These are phyloP conservation scores for Grammothele lineata DNA, from an alignment of 768 basidiomycete species.

Conservation along the genomic window DNA sequence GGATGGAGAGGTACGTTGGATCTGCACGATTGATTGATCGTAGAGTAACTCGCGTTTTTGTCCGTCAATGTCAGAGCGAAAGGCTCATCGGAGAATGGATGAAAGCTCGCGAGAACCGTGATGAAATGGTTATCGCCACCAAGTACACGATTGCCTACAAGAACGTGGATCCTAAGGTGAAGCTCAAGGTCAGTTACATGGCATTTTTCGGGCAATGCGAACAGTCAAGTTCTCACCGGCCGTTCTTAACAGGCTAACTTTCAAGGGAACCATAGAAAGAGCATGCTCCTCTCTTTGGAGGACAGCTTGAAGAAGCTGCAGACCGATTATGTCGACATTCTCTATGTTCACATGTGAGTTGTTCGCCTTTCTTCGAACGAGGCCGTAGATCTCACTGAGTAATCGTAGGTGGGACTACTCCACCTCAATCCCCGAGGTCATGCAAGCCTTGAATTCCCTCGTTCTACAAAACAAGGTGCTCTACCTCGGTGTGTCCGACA, in stretches of 20 bases:
- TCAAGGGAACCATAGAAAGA: constrained; percentile 11
- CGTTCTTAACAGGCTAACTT: constrained; percentile 3
- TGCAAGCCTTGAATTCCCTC: constrained; percentile 37
- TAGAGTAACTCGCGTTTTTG: too few species aligned
- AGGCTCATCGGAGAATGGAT: constrained; percentile 38
- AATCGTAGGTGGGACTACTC: constrained; percentile 34
- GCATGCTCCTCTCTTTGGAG: constrained; percentile 6
- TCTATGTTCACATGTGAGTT: constrained; percentile 42
- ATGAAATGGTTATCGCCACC: constrained; percentile 28
- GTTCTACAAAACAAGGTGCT: constrained; percentile 27
- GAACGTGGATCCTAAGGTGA: too few species aligned
- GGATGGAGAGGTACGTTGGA: background rate
- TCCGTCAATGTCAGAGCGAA: background rate
- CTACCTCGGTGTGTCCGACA: constrained; percentile 19
- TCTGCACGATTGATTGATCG: too few species aligned
- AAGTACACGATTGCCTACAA: too few species aligned
- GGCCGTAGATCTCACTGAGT: too few species aligned
- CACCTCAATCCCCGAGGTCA: constrained; percentile 38
- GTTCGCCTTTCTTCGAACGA: too few species aligned
- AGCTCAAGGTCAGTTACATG: background rate
- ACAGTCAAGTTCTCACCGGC: too few species aligned
- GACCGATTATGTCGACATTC: constrained; percentile 40
- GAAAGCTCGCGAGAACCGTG: constrained; percentile 28
- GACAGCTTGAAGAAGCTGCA: constrained; percentile 37
- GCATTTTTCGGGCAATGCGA: too few species aligned